Base-by-base conservation (phyloP, 768 basidiomycete species). In the Suillus ampliporus region DNA sequence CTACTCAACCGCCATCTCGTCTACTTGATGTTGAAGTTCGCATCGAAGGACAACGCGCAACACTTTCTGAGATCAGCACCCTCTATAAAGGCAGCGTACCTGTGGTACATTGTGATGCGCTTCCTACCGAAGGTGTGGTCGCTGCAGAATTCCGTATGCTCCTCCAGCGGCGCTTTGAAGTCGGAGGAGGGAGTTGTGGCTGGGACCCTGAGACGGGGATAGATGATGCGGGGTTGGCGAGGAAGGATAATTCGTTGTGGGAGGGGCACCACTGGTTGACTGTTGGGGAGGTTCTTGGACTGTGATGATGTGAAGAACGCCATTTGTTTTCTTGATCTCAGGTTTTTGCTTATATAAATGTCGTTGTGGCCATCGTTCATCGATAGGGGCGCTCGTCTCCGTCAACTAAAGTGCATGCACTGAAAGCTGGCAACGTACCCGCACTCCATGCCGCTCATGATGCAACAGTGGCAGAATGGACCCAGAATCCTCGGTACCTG, bases 261-360 rank as follows among this genome's bases (percentile, higher is more conserved):
- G 58, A 58, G 5, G 70, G 69, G 6, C 70, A 71, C 44, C 48
- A 62, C 56, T 71, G 70, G 70, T 50, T 50, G 50, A 69, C 65
- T 23, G 60, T 69, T 11, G 54, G 50, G 48, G 57, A 61, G 6
- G 60, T 61, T n/a, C 60, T 61, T 35, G 31, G 52, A 28, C 31
- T 54, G 21, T 54, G 41, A 43, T 50, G n/a, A n/a, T n/a, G n/a
- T n/a, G n/a, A n/a, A n/a, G n/a, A n/a, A n/a, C n/a, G n/a, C n/a
- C n/a, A n/a, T n/a, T n/a, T n/a, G n/a, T n/a, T n/a, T n/a, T n/a
- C n/a, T n/a, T n/a, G n/a, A n/a, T n/a, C n/a, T n/a, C n/a, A n/a
- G n/a, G n/a, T n/a, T n/a, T n/a, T n/a, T n/a, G n/a, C n/a, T n/a
- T n/a, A n/a, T n/a, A n/a, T n/a, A n/a, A n/a, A n/a, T n/a, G n/a